Base-by-base conservation (phyloP, 192 early-diverging fungal genomes). In the Mortierella claussenii region DNA sequence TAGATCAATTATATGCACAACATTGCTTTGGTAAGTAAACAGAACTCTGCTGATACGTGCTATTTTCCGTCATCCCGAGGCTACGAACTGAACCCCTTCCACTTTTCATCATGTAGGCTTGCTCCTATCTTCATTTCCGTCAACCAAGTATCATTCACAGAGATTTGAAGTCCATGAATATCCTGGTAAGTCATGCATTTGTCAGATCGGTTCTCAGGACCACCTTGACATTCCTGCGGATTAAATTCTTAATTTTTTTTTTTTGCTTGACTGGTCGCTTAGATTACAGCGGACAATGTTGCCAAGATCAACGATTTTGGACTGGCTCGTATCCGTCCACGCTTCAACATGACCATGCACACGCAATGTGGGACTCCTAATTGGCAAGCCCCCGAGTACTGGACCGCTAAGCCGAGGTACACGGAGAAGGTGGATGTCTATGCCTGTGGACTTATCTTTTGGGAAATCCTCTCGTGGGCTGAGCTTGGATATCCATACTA, bases 271-370 rank as follows among this genome's bases (percentile, higher is more conserved):
- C n/a, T n/a, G n/a, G n/a, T n/a, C n/a, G n/a, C n/a, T n/a, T n/a
- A 83, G 81, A 85, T 85, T 32, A 80, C 85, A 5, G 53, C 80
- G 1, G 85, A 91, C 57, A 82, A 89, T 55, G 76, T 89, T 18
- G 91, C 91, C 36, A 92, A 92, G 69, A 90, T 92, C 28, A 92
- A 92, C 58, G 91, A 92, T 61, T 92, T 92, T 85, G 91, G 91
- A n/a, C 65, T 92, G 36, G 91, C 91, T 8, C 87, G 91, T 5
- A 92, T 92, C 59, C 82, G 91, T 3, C 86, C 89, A 30, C 84
- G 82, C 20, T 87, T 89, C 59, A 89, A 88, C 47, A 84, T 89
- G 20, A 85, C 86, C 30, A 84, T 91, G 68, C 91, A 92, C 32
- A 92, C 91, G 4, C 89, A 89, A 23, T 92, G 91, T 50, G 91